Evolutionary conservation across 495 filamentous ascomycete genomes (phyloP).

Genomic region (Neurospora africana): DNA sequence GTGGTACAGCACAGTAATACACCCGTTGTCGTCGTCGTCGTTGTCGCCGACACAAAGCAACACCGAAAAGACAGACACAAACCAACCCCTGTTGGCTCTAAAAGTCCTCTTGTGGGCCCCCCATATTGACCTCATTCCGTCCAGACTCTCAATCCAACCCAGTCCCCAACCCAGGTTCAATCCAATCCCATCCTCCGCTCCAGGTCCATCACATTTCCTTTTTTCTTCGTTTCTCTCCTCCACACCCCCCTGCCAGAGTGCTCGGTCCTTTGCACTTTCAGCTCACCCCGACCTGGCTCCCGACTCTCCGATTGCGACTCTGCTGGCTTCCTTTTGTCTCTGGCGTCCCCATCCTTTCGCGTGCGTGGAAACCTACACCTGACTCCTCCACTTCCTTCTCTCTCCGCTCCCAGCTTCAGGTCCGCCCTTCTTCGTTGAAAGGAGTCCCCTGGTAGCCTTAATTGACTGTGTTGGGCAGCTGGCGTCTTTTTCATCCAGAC

Average conservation of each 20-base stretch:
- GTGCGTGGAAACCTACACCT: background rate
- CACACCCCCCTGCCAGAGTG: background rate
- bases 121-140: background rate
- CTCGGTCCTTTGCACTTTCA: background rate
- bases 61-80: background rate
- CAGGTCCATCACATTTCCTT: background rate
- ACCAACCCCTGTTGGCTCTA: background rate
- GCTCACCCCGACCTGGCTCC: background rate
- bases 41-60: background rate
- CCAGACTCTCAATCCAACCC: background rate
- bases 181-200: background rate
- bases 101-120: background rate
- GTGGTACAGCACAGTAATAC: background rate
- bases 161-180: background rate
- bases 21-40: background rate
- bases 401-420: background rate
- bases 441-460: background rate
- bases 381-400: background rate
- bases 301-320: background rate
- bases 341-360: background rate
- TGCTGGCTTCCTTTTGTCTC: background rate
- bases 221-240: background rate
- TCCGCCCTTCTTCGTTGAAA: background rate
- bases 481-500: background rate
- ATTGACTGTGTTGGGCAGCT: background rate